These are phyloP conservation scores for Yamagishiella unicocca DNA, from an alignment of 139 green algal species.

Conservation along the genomic window DNA sequence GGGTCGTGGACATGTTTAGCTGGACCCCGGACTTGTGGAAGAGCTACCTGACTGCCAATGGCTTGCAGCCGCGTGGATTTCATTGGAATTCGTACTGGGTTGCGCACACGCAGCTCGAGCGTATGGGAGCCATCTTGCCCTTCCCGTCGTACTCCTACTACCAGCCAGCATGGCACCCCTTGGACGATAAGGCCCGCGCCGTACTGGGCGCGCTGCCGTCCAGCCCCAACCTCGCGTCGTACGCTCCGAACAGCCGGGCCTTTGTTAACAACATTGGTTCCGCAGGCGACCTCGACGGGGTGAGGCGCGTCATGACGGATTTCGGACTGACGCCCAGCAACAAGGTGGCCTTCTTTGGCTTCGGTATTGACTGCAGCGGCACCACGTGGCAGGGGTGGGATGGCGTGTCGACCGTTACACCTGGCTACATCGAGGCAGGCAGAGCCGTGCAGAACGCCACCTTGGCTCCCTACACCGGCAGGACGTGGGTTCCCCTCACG, in stretches of 20 bases:
- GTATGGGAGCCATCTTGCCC: neutral
- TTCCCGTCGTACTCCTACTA: constrained; percentile 19
- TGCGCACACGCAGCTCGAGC: neutral
- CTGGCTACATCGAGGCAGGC: neutral
- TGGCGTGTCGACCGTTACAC: neutral
- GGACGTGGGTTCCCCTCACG: neutral
- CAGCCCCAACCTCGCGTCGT: neutral
- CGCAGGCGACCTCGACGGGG: neutral
- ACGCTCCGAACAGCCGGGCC: neutral
- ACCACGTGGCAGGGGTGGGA: neutral
- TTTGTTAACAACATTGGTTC: constrained; percentile 2
- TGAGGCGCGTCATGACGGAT: neutral
- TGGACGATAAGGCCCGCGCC: constrained; percentile 6
- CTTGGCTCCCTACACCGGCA: neutral
- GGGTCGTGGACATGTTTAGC: neutral
- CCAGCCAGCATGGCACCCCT: constrained; percentile 1
- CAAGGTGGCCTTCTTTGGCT: neutral
- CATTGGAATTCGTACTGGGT: constrained; percentile 16
- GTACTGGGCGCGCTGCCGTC: neutral
- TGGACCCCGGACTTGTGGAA: neutral
- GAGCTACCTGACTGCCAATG: neutral
- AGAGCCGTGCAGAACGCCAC: neutral
- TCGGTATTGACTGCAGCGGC: neutral
- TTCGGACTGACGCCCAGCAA: neutral
- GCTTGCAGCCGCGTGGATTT: neutral